phyloP scores from a whole-genome alignment of 192 early-diverging fungal genomes.

The Coemansia sp. region DNA sequence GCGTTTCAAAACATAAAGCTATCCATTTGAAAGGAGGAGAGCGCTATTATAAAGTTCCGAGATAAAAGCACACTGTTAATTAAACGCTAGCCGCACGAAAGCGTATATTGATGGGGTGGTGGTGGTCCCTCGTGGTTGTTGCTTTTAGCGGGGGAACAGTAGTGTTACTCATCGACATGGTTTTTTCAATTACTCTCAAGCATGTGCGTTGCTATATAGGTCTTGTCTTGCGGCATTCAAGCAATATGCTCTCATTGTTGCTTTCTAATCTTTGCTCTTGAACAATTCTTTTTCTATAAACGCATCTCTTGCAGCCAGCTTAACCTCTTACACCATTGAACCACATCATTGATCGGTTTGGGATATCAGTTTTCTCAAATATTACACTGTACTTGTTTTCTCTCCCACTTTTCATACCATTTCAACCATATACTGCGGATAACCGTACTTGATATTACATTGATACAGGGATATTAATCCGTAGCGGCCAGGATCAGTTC shows the following conservation, averaged over 20 bases:
- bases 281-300: neutral
- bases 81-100: neutral
- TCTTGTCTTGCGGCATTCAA: neutral
- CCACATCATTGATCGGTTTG: too few relatives aligned
- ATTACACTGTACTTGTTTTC: neutral
- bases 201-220: neutral
- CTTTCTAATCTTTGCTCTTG: constrained; percentile 1
- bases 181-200: neutral
- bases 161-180: neutral
- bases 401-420: too few relatives aligned
- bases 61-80: neutral
- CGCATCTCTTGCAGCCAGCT: neutral
- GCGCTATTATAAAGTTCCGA: neutral
- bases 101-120: neutral
- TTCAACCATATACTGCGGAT: neutral
- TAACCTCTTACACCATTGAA: too few relatives aligned
- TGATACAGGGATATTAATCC: neutral
- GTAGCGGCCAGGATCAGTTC: neutral
- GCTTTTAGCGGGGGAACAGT: neutral
- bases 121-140: neutral
- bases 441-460: neutral
- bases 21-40: too few relatives aligned
- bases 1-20: neutral
- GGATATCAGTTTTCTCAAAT: too few relatives aligned
- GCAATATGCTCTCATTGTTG: neutral